phyloP scores from a whole-genome alignment of 1,139 yeast genomes.

The Suhomyces bolitotheri region DNA sequence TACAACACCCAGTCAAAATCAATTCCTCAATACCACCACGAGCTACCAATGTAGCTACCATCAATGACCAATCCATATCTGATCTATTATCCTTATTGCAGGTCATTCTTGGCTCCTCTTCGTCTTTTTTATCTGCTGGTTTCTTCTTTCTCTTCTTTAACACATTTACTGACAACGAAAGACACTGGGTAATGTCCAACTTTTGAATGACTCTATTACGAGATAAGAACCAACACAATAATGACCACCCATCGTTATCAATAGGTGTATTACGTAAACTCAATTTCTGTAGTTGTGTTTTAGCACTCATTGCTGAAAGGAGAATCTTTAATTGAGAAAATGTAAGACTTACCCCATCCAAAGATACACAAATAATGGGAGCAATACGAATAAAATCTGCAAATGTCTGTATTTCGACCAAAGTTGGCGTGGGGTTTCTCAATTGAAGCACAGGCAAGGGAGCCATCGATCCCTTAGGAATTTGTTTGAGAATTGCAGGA shows the following conservation, averaged over 20 bases:
- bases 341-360: conserved; percentile 69
- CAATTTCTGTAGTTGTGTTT: conserved; percentile 61
- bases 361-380: conserved; percentile 64
- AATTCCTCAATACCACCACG: conserved; percentile 75
- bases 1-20: conserved; percentile 71
- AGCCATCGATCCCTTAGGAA: conserved; percentile 67
- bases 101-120: conserved; percentile 51
- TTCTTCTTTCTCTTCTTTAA: conserved; percentile 44
- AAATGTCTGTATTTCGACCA: conserved; percentile 71
- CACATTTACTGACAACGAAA: conserved; percentile 56
- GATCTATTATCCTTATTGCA: conserved; percentile 59
- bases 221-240: conserved; percentile 68
- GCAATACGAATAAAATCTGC: conserved; percentile 76
- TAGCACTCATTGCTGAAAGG: conserved; percentile 60
- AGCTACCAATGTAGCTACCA: conserved; percentile 66
- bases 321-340: conserved; percentile 64
- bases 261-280: conserved; percentile 73
- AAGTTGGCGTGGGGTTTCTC: conserved; percentile 71
- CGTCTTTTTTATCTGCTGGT: conserved; percentile 24
- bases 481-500: conserved; percentile 73
- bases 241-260: conserved; percentile 67
- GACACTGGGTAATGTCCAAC: conserved; percentile 72
- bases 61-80: conserved; percentile 75
- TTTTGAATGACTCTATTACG: conserved; percentile 56
- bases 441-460: conserved; percentile 66